Percentiles rank a stretch among this genome's conserved stretches.
phyloP scores from a whole-genome alignment of 1,139 yeast genomes.

The Debaryomycetaceae sp. region DNA sequence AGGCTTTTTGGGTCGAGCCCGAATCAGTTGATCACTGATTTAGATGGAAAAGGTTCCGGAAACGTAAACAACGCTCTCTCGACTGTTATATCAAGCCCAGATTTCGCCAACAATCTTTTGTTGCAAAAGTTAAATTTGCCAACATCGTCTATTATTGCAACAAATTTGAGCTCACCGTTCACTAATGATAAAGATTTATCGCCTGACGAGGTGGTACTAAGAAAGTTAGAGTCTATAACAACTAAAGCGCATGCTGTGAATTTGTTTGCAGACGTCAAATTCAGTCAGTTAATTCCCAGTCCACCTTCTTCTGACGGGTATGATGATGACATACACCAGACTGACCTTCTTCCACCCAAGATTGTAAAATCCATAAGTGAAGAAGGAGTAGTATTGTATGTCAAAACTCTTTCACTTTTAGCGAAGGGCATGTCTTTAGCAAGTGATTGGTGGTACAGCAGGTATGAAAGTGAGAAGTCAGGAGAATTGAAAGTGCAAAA shows the following conservation, averaged over 20 bases:
- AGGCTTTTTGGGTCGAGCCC: constrained; percentile 63
- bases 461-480: constrained; percentile 25
- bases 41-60: neutral
- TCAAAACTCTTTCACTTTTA: constrained; percentile 74
- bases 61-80: constrained; percentile 10
- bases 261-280: constrained; percentile 88
- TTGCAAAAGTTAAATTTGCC: constrained; percentile 35
- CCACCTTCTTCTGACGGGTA: constrained; percentile 57
- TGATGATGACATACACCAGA: constrained; percentile 41
- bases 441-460: constrained; percentile 78
- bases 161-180: constrained; percentile 9
- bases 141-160: constrained; percentile 13
- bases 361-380: constrained; percentile 64
- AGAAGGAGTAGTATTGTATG: constrained; percentile 83
- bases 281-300: constrained; percentile 74
- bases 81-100: constrained; percentile 28
- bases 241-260: constrained; percentile 89
- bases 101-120: constrained; percentile 33
- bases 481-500: constrained; percentile 5
- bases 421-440: constrained; percentile 86
- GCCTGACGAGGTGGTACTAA: constrained; percentile 38
- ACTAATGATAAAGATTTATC: constrained; percentile 9
- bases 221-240: constrained; percentile 68
- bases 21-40: constrained; percentile 15
- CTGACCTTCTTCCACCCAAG: constrained; percentile 54